Evolutionary conservation across 2,329 filamentous ascomycete species (phyloP).

Genomic region (Aspergillus brunneoviolaceus): DNA sequence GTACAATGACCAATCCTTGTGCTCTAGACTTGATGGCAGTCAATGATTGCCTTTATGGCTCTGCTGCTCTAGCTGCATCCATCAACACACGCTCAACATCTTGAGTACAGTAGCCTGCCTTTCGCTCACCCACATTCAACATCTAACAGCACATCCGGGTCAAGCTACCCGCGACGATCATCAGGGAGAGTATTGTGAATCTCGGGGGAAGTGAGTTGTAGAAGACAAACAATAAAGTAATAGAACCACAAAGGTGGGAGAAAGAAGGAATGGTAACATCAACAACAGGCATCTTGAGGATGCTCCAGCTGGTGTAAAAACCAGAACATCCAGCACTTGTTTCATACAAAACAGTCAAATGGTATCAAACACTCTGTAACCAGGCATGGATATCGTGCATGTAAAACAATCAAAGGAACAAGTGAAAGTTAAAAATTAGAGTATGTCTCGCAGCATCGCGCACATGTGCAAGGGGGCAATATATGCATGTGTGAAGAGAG

Average conservation of each 20-base stretch:
- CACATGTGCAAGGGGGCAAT: not conserved
- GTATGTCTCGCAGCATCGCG: not conserved
- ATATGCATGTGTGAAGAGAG: not conserved
- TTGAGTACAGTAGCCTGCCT: not conserved
- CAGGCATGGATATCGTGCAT: not conserved
- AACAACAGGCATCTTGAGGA: not conserved
- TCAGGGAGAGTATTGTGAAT: not conserved
- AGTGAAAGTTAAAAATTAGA: not conserved
- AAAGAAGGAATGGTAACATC: conserved; percentile 11
- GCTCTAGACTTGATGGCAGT: too few species aligned
- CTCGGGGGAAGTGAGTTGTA: not conserved
- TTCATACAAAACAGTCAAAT: not conserved
- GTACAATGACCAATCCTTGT: too few species aligned
- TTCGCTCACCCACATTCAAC: not conserved
- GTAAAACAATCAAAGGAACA: not conserved
- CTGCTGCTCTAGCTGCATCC: not conserved
- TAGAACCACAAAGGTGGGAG: conserved; percentile 5
- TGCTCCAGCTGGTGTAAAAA: not conserved
- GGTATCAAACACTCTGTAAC: not conserved
- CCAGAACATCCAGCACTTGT: not conserved
- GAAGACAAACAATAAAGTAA: not conserved
- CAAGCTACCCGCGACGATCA: not conserved
- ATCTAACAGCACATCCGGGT: not conserved
- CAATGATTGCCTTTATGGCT: not conserved
- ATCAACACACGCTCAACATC: not conserved